phyloP scores from a whole-genome alignment of 495 filamentous ascomycete genomes.

The Annulohypoxylon maeteangense region DNA sequence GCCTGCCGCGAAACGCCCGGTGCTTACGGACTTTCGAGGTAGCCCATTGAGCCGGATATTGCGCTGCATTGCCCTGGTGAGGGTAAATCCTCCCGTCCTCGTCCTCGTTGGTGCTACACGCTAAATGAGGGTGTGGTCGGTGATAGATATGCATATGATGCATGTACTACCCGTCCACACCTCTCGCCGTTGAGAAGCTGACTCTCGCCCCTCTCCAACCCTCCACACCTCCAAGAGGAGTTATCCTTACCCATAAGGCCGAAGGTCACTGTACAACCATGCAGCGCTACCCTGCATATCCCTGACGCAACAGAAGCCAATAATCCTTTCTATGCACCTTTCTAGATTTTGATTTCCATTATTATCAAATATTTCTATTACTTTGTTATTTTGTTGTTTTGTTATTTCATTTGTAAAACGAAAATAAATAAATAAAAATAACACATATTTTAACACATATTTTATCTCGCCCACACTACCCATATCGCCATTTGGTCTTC shows the following conservation, averaged over 20 bases:
- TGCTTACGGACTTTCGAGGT: slow-evolving; percentile 6
- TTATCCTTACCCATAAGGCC: slow-evolving; percentile 50
- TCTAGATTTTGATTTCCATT: too few species aligned
- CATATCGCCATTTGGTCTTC: slow-evolving; percentile 24
- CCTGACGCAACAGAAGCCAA: slow-evolving; percentile 40
- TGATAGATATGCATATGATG: slow-evolving; percentile 41
- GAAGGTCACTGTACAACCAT: slow-evolving; percentile 37
- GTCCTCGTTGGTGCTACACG: slow-evolving; percentile 32
- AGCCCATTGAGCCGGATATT: slow-evolving; percentile 32
- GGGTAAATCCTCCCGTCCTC: slow-evolving; percentile 33
- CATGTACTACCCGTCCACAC: slow-evolving; percentile 40
- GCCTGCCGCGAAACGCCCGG: slow-evolving; percentile 27
- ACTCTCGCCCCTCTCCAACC: slow-evolving; percentile 35
- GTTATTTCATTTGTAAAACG: too few species aligned
- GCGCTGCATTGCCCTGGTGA: slow-evolving; percentile 30
- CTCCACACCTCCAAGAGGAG: slow-evolving; percentile 33
- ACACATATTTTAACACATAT: too few species aligned
- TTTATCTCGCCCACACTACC: too few species aligned
- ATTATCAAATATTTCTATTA: too few species aligned
- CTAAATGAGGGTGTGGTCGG: slow-evolving; percentile 34
- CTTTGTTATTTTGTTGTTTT: slow-evolving; percentile 1
- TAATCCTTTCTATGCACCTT: slow-evolving; percentile 39
- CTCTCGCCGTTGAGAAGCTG: slow-evolving; percentile 40
- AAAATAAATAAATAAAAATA: too few species aligned
- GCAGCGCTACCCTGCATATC: slow-evolving; percentile 46